phyloP scores from a whole-genome alignment of 345 rosid species.

The Citrus mangshanensis region DNA sequence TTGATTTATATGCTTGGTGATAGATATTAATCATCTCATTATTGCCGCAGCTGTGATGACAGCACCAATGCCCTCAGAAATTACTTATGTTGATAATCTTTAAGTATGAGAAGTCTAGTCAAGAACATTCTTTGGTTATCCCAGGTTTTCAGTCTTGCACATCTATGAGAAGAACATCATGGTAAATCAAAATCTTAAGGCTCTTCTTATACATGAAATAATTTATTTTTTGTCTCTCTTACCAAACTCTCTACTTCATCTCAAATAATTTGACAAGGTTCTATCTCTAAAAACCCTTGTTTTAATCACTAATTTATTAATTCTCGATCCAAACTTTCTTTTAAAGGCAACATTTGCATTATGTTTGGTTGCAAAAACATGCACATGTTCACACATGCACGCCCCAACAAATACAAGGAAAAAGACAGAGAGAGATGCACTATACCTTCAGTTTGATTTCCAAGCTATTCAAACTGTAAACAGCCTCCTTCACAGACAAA shows the following conservation, averaged over 20 bases:
- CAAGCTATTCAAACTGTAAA: constrained; percentile 54
- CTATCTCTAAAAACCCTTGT: background rate
- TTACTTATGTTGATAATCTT: background rate
- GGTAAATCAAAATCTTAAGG: background rate
- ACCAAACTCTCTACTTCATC: too few relatives aligned
- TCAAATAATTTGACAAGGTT: background rate
- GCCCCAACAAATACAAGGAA: background rate
- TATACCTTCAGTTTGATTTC: constrained; percentile 82
- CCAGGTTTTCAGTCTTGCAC: background rate
- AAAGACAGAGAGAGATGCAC: background rate
- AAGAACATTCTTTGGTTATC: background rate
- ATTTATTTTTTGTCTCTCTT: background rate
- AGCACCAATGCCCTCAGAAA: background rate
- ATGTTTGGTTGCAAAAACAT: background rate
- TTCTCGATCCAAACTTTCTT: background rate
- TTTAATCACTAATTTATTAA: background rate
- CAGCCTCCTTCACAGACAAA: constrained; percentile 47
- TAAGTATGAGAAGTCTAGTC: background rate
- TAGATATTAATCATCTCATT: background rate
- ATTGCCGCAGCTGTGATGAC: background rate
- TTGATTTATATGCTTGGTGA: background rate
- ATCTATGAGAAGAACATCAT: background rate
- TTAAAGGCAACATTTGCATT: background rate
- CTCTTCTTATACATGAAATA: background rate
- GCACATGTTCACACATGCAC: background rate